Evolutionary conservation across 169 alveolate genomes (phyloP).

Genomic region (Cryptosporidium tyzzeri): DNA sequence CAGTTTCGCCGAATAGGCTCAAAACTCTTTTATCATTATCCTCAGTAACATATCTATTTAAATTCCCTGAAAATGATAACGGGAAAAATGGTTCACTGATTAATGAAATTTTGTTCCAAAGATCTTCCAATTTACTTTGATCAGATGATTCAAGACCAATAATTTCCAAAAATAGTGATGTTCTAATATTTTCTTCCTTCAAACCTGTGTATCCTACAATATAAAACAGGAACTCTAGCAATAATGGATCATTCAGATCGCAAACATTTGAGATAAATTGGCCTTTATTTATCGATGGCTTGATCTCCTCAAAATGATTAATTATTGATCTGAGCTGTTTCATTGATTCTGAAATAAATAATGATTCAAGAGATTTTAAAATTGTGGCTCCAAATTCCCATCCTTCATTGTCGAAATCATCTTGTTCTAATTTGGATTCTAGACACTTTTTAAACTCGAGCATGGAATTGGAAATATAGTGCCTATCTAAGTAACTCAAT

Average conservation of each 20-base stretch:
- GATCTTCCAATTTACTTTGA: constrained; percentile 1
- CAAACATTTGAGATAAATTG: background rate
- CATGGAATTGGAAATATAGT: constrained; percentile 19
- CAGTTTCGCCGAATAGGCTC: constrained; percentile 12
- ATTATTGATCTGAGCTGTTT: constrained; percentile 34
- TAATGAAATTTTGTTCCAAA: constrained; percentile 27
- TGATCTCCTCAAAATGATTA: background rate
- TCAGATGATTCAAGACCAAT: constrained; percentile 21
- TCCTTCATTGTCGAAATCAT: background rate
- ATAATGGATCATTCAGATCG: constrained; percentile 52
- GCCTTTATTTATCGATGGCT: too few relatives aligned
- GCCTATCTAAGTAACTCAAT: constrained; percentile 36
- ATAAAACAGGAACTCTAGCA: constrained; percentile 47
- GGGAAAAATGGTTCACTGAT: constrained; percentile 35
- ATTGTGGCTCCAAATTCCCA: constrained; percentile 24
- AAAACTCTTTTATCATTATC: constrained; percentile 16
- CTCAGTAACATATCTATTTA: constrained; percentile 17
- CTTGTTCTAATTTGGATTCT: background rate
- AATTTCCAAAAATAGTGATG: background rate
- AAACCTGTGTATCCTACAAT: constrained; percentile 26
- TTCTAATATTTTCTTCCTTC: background rate
- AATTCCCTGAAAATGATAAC: background rate
- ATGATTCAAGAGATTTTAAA: constrained; percentile 49
- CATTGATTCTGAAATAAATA: constrained; percentile 33
- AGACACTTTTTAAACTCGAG: constrained; percentile 14